Conservation (phyloP, 2,329 filamentous ascomycete species). For the Talaromyces sp. region DNA sequence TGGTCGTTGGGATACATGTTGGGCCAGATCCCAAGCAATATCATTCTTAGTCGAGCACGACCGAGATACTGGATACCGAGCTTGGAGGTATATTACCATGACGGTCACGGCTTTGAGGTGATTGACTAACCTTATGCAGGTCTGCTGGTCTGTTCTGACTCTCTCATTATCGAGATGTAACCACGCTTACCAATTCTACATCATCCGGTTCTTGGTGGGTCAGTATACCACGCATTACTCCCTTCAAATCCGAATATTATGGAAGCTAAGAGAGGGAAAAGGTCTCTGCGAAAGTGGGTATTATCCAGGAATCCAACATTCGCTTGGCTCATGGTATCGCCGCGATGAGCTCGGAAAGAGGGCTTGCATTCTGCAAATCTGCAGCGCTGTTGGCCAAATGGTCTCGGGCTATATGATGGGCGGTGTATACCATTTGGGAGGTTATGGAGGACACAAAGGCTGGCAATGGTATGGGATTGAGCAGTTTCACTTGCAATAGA, state of each 20-base stretch:
- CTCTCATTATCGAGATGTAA: constrained; percentile 40
- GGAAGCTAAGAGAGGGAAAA: not conserved
- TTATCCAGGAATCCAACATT: constrained; percentile 49
- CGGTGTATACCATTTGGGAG: constrained; percentile 46
- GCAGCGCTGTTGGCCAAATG: constrained; percentile 40
- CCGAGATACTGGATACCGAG: constrained; percentile 47
- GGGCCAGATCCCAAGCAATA: constrained; percentile 47
- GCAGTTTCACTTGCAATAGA: not conserved
- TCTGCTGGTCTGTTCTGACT: constrained; percentile 46
- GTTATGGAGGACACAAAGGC: constrained; percentile 42
- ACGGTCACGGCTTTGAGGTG: not conserved
- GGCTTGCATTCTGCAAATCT: constrained; percentile 49
- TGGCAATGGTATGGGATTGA: constrained; percentile 45
- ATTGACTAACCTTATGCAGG: constrained; percentile 15
- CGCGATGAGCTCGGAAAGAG: constrained; percentile 48
- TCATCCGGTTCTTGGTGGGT: constrained; percentile 46
- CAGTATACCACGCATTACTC: constrained; percentile 6
- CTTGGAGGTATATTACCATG: constrained; percentile 33
- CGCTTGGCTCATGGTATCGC: constrained; percentile 49
- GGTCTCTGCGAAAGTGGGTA: constrained; percentile 34
- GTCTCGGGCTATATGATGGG: constrained; percentile 52
- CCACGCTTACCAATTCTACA: constrained; percentile 42
- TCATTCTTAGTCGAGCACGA: constrained; percentile 47
- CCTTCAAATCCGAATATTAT: not conserved
- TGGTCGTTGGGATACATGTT: constrained; percentile 59